A percentile compares a stretch with the other conserved stretches of the same genome.
phyloP scores from a whole-genome alignment of 2,329 filamentous ascomycete genomes.

The Aureobasidium sp. region DNA sequence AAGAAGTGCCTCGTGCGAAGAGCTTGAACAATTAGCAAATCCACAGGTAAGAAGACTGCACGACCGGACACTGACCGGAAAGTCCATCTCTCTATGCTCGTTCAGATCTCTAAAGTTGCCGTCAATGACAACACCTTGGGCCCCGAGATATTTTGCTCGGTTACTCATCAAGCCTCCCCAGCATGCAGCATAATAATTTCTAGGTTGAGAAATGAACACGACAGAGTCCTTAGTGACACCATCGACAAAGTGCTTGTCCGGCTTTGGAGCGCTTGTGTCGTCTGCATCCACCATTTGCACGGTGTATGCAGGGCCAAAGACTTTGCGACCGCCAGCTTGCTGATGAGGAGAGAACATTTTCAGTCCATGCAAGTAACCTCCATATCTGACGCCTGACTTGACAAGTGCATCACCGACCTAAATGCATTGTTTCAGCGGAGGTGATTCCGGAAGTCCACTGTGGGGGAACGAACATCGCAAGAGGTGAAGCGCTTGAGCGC shows the following conservation, averaged over 20 bases:
- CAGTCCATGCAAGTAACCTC: conserved; percentile 32
- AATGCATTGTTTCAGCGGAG: not conserved
- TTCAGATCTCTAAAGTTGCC: conserved; percentile 33
- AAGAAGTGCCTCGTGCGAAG: conserved; percentile 29
- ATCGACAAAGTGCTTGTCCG: conserved; percentile 32
- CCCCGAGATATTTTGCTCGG: conserved; percentile 30
- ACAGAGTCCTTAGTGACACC: conserved; percentile 29
- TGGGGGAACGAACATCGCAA: not conserved
- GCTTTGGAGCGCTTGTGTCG: conserved; percentile 29
- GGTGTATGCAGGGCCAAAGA: conserved; percentile 13
- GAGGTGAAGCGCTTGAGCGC: conserved; percentile 15
- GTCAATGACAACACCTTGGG: conserved; percentile 34
- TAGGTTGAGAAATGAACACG: conserved; percentile 34
- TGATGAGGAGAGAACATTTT: conserved; percentile 25
- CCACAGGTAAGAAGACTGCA: too few species aligned
- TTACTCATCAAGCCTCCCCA: conserved; percentile 37
- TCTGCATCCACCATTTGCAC: conserved; percentile 27
- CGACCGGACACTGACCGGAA: conserved; percentile 17
- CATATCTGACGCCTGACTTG: conserved; percentile 28
- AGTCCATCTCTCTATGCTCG: conserved; percentile 23
- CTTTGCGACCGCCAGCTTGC: conserved; percentile 4
- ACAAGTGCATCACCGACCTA: conserved; percentile 33
- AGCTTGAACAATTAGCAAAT: conserved; percentile 19
- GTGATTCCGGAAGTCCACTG: not conserved
- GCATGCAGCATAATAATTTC: conserved; percentile 29